Base-by-base conservation (phyloP, 78 protist genomes). In the Isochrysis galbana region DNA sequence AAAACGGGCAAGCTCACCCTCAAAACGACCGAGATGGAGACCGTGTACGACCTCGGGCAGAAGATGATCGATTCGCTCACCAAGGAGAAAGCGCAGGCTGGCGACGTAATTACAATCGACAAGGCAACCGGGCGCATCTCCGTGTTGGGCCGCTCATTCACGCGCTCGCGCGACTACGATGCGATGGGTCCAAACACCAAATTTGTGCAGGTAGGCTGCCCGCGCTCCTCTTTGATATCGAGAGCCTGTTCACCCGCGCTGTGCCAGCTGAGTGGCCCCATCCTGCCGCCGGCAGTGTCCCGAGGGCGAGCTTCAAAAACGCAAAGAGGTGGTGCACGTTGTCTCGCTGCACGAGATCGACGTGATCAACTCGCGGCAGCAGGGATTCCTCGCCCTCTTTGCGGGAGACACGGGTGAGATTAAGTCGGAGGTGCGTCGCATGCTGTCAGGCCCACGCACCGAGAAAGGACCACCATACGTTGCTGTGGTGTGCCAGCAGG, bases 1-100 rank as follows among this genome's bases (percentile, higher is more conserved):
- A 96, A 97, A 90, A 96, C 96, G 25, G 99, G 99, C 89, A 95
- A 96, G 93, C 95, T 99, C 51, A 97, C 98, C 26, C 77, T 99
- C 42, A 99, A 99, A 97, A 99, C 99, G n/a, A 98, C 99, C 2
- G 99, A 99, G 36, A 99, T 99, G 99, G 99, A 99, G 97, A 97
- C 99, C 1, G 77, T 96, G 36, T 99, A 97, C 89, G 99, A 99
- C 90, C 95, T 99, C 14, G 99, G 99, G 14, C 90, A 61, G 26
- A 98, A 98, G 96, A 98, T 99, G 99, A 98, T 99, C 51, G 99
- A 99, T 39, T 84, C 97, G 45, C 98, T 99, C 83, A 89, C 84
- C 77, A 97, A 98, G 93, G 99, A 99, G 91, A 99, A 99, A 96
- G 94, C 72, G 69, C 90, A 78, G 77, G 91, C 92, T 3, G 96